Percentiles rank a stretch among this genome's conserved stretches.
Evolutionary conservation across 2,329 filamentous ascomycete species (phyloP).

Genomic region (Fusarium miscanthi): DNA sequence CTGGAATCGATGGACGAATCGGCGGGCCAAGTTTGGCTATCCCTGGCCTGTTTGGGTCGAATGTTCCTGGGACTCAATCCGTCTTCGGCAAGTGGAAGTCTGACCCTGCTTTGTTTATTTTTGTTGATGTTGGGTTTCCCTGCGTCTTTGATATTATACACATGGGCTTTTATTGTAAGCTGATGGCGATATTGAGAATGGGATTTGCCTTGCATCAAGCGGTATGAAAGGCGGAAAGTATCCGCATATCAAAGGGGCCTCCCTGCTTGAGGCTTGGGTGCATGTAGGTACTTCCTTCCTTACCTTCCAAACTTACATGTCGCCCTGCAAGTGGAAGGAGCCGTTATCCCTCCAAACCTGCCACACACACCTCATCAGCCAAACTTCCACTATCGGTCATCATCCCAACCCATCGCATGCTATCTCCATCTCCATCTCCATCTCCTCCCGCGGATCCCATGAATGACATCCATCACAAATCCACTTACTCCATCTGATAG

Average conservation of each 20-base stretch:
- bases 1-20: constrained; percentile 34
- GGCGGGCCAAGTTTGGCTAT: constrained; percentile 32
- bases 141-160: neutral
- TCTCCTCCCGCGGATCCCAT: constrained; percentile 29
- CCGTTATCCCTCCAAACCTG: neutral
- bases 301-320: neutral
- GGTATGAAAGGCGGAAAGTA: neutral
- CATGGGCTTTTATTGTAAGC: neutral
- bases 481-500: constrained; percentile 18
- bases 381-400: constrained; percentile 16
- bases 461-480: constrained; percentile 30
- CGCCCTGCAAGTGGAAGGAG: constrained; percentile 10
- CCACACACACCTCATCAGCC: constrained; percentile 1
- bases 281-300: neutral
- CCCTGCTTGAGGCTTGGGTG: neutral
- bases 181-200: neutral
- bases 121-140: constrained; percentile 2
- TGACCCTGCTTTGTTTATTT: constrained; percentile 29
- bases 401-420: constrained; percentile 8
- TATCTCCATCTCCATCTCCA: constrained; percentile 28
- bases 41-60: constrained; percentile 38
- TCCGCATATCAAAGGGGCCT: neutral
- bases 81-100: constrained; percentile 28
- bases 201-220: neutral
- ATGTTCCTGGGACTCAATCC: constrained; percentile 37